These are phyloP conservation scores for Earliella scabrosa DNA, from an alignment of 1,284 basidiomycete species.

Conservation along the genomic window DNA sequence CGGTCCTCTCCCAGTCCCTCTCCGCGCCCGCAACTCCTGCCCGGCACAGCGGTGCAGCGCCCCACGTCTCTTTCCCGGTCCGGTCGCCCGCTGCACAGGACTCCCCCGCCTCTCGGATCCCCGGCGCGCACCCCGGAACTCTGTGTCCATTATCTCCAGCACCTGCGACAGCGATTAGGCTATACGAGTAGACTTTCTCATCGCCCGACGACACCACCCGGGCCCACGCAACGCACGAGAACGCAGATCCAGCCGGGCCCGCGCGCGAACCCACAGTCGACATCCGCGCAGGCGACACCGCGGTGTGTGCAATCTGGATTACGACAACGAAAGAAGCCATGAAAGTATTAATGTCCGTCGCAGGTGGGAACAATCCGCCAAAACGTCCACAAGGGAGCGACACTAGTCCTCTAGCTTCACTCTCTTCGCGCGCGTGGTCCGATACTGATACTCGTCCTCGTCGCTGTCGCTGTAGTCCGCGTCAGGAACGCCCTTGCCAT, in stretches of 20 bases:
- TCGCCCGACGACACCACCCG: background rate
- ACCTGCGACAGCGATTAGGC: slow-evolving; percentile 9
- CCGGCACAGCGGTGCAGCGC: background rate
- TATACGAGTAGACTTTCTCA: slow-evolving; percentile 11
- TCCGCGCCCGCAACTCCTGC: too few relatives aligned
- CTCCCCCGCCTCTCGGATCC: background rate
- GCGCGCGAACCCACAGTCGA: background rate
- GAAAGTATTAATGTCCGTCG: background rate
- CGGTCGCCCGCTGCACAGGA: background rate
- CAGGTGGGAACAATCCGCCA: background rate
- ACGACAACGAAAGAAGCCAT: background rate
- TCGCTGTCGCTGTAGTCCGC: slow-evolving; percentile 51
- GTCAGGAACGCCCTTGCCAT: slow-evolving; percentile 45
- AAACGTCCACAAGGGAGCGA: background rate
- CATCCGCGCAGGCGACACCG: too few relatives aligned
- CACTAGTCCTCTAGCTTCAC: slow-evolving; percentile 27
- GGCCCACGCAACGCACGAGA: background rate
- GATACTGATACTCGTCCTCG: slow-evolving; percentile 51
- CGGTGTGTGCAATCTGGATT: too few relatives aligned
- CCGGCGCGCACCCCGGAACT: slow-evolving; percentile 1
- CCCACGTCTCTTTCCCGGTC: background rate
- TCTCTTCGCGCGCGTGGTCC: slow-evolving; percentile 36
- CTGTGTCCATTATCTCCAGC: slow-evolving; percentile 7
- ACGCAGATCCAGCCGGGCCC: background rate
- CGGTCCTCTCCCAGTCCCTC: too few relatives aligned